Percentiles rank a stretch among this genome's conserved stretches.
Conservation (phyloP, 768 basidiomycete species). For the Auricularia sp. region DNA sequence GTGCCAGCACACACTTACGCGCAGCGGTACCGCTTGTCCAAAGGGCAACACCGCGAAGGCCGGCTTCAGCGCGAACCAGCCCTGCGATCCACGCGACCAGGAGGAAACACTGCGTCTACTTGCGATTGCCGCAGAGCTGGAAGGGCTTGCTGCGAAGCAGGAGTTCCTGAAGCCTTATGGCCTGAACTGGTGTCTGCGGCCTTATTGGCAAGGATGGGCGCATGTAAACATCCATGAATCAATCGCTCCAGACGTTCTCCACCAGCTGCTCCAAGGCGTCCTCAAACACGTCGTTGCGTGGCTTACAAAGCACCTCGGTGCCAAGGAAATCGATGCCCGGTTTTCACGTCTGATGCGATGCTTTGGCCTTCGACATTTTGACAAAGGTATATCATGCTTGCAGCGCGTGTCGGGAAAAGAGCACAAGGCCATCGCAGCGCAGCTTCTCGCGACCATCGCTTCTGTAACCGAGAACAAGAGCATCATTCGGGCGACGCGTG, state of each 20-base stretch:
- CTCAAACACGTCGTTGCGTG: neutral
- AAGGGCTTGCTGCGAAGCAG: neutral
- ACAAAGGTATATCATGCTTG: neutral
- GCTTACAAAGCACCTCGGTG: conserved; percentile 4
- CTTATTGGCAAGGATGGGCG: neutral
- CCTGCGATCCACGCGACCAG: neutral
- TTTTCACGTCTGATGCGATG: neutral
- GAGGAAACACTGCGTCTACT: neutral
- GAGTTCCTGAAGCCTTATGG: neutral
- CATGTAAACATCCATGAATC: neutral
- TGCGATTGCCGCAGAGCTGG: neutral
- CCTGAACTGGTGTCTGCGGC: neutral
- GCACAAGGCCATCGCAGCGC: neutral
- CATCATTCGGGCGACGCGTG: conserved; percentile 3
- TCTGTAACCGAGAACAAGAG: neutral
- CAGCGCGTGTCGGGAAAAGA: neutral
- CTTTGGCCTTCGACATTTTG: neutral
- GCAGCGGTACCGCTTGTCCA: neutral
- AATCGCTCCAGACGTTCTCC: neutral
- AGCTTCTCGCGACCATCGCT: neutral
- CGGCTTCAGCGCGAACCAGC: neutral
- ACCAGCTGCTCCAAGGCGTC: neutral
- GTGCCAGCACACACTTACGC: neutral
- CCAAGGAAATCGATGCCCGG: conserved; percentile 19
- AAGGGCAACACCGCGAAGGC: neutral